Base-by-base conservation (phyloP, 345 rosid genomes). In the Kernera saxatilis region DNA sequence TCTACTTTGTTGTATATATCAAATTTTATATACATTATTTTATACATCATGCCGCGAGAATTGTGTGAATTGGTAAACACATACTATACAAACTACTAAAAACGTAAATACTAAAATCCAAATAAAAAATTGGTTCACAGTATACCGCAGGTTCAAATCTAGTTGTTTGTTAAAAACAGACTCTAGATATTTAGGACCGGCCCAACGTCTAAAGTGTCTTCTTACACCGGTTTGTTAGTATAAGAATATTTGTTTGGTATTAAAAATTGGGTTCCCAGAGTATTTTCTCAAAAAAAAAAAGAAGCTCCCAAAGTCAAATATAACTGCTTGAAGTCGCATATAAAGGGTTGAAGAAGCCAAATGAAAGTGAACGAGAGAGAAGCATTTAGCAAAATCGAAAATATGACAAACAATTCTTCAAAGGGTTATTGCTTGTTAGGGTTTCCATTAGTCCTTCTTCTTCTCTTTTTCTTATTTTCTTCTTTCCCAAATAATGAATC, bases 241-340 rank as follows among this genome's bases (percentile, higher is more conserved):
- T 48, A 59, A 40, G 8, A 22, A 15, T 50, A 22, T 15, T 22
- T 36, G 36, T 33, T 35, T 23, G 58, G 69, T 25, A 35, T 35
- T 37, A 3, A 18, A 18, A 5, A 14, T 1, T 29, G 17, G 2
- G n/a, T n/a, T n/a, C n/a, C n/a, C n/a, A n/a, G n/a, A n/a, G n/a
- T n/a, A n/a, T n/a, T n/a, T n/a, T n/a, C n/a, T n/a, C n/a, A n/a
- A n/a, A n/a, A n/a, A n/a, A n/a, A n/a, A n/a, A n/a, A n/a, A n/a
- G n/a, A n/a, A n/a, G n/a, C n/a, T n/a, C n/a, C 7, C n/a, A 60
- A 39, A 61, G 75, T 71, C 75, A 71, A 71, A 71, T n/a, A 61
- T 51, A 51, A 30, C 35, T 4, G 17, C 43, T 60, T 2, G 10
- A 40, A 61, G 14, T 51, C 25, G 36, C 53, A 50, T 61, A 71